Conservation (phyloP, 345 rosid species). For the Citrus mangshanensis region DNA sequence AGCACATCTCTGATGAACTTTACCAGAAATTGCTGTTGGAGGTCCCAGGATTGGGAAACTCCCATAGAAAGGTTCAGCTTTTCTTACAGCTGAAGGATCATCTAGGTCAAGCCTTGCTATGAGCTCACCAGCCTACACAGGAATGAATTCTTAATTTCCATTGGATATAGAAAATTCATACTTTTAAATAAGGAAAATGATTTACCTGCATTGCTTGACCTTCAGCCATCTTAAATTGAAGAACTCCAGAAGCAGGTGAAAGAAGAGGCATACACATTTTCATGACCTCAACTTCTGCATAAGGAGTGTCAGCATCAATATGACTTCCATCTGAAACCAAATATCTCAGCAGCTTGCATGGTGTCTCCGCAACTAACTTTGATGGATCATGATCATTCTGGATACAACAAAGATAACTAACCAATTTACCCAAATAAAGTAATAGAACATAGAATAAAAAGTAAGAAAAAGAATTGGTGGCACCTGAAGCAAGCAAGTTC, state of each 20-base stretch:
- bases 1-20: conserved; percentile 98
- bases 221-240: conserved; percentile 85
- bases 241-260: conserved; percentile 92
- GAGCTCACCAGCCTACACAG: conserved; percentile 91
- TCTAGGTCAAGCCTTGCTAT: conserved; percentile 94
- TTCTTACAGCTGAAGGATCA: conserved; percentile 98
- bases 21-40: conserved; percentile 93
- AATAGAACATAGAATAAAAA: not conserved
- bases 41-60: conserved; percentile 85
- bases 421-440: conserved; percentile 10
- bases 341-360: conserved; percentile 96
- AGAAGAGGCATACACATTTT: conserved; percentile 99
- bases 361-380: conserved; percentile 93
- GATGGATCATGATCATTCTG: conserved; percentile 99
- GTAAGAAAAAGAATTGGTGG: conserved; percentile 10
- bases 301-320: conserved; percentile 89
- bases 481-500: conserved; percentile 97
- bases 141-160: conserved; percentile 14
- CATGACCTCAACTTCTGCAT: conserved; percentile 99
- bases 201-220: conserved; percentile 99
- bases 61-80: conserved; percentile 95
- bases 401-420: conserved; percentile 20
- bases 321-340: conserved; percentile 87
- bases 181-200: conserved; percentile 1
- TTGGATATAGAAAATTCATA: not conserved